Evolutionary conservation across 83 land plant genomes (phyloP).

Genomic region (Diphasiastrum complanatum): DNA sequence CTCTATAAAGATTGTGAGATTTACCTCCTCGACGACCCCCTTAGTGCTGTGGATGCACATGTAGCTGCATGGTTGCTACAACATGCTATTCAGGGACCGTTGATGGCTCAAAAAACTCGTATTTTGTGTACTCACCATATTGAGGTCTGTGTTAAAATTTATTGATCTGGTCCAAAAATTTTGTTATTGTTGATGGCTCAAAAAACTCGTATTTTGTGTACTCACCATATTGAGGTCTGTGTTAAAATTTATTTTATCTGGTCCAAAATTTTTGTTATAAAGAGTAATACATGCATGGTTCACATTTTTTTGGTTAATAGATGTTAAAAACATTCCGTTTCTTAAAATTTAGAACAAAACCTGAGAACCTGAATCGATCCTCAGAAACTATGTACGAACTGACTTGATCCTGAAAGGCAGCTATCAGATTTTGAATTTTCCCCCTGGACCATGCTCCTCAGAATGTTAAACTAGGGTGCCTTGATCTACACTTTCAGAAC

Average conservation of each 20-base stretch:
- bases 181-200: slow-evolving; percentile 30
- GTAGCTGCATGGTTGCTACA: slow-evolving; percentile 63
- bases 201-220: slow-evolving; percentile 64
- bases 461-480: no score
- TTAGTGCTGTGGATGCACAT: slow-evolving; percentile 93
- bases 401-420: no score
- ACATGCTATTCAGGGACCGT: slow-evolving; percentile 54
- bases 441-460: no score
- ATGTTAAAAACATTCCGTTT: no score
- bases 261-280: background rate
- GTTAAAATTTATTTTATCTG: background rate
- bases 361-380: no score
- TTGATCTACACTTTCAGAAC: no score
- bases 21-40: slow-evolving; percentile 76
- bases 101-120: slow-evolving; percentile 52
- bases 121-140: slow-evolving; percentile 69
- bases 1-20: slow-evolving; percentile 66
- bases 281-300: no score
- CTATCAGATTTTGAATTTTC: no score
- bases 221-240: slow-evolving; percentile 67
- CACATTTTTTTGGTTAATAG: no score
- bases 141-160: slow-evolving; percentile 42
- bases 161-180: background rate
- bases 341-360: no score
- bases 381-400: no score